A percentile compares a stretch with the other conserved stretches of the same genome.
phyloP scores from a whole-genome alignment of 306 rosid genomes.

The Inga oerstediana region DNA sequence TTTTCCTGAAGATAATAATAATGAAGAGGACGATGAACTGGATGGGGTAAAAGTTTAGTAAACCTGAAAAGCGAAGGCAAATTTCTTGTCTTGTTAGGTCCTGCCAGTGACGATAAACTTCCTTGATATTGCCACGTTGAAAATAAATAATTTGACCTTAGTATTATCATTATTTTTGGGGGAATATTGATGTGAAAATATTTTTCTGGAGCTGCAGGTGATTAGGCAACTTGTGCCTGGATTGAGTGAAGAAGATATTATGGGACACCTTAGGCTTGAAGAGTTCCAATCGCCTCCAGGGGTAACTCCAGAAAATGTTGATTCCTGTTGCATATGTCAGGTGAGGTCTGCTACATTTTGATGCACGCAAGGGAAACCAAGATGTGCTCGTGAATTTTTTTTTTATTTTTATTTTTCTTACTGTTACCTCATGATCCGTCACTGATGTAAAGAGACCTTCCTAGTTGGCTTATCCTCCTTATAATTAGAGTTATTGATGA shows the following conservation, averaged over 20 bases:
- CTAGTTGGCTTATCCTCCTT: not conserved
- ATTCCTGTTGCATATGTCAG: slow-evolving; percentile 39
- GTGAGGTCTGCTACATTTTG: slow-evolving; percentile 21
- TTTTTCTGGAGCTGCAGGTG: slow-evolving; percentile 4
- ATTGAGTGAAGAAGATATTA: slow-evolving; percentile 11
- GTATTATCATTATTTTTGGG: not conserved
- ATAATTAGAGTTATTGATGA: not conserved
- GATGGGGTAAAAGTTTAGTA: slow-evolving; percentile 30
- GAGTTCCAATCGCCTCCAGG: not conserved
- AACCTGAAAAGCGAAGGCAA: not conserved
- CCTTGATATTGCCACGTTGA: not conserved
- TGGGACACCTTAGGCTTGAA: not conserved
- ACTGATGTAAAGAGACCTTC: not conserved
- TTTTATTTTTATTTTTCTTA: not conserved
- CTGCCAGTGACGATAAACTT: not conserved
- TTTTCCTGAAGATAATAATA: not conserved
- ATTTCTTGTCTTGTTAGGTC: not conserved
- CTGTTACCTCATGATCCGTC: not conserved
- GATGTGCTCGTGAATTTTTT: not conserved
- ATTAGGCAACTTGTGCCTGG: not conserved
- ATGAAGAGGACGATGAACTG: not conserved
- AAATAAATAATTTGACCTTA: not conserved
- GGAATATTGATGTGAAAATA: not conserved
- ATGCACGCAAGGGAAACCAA: not conserved
- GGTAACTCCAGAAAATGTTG: not conserved